Evolutionary conservation across 202 grass and related monocot species (phyloP).

Genomic region (Panicum virgatum): DNA sequence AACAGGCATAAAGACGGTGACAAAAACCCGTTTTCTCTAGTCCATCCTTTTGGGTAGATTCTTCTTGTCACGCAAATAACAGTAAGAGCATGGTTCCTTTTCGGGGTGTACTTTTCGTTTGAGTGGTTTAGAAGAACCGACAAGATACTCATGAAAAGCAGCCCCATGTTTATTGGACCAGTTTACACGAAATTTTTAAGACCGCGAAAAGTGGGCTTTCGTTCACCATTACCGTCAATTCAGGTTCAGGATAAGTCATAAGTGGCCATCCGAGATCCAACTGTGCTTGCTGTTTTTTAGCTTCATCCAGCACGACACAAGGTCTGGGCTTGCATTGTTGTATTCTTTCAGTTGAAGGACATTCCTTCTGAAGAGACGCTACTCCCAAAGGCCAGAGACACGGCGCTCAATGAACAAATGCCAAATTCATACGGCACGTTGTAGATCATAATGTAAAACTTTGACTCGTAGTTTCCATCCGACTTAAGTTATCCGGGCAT

Average conservation of each 20-base stretch:
- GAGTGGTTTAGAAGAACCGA: constrained; percentile 5
- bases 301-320: constrained; percentile 2
- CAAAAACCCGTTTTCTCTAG: constrained; percentile 29
- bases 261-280: not conserved
- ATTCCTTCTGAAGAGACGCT: not conserved
- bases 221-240: not conserved
- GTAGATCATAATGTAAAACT: not conserved
- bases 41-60: constrained; percentile 39
- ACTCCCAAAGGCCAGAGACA: not conserved
- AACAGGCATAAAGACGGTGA: constrained; percentile 1
- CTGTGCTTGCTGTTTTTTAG: constrained; percentile 8
- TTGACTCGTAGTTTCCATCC: not conserved
- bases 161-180: not conserved
- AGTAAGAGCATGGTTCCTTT: constrained; percentile 11
- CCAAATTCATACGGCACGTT: not conserved
- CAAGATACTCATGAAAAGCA: not conserved
- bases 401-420: not conserved
- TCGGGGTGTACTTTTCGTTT: not conserved
- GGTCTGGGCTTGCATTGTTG: not conserved
- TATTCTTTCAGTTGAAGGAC: not conserved
- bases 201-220: not conserved
- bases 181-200: not conserved
- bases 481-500: not conserved
- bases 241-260: constrained; percentile 20
- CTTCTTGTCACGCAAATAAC: not conserved